A percentile compares a stretch with the other conserved stretches of the same genome.
Evolutionary conservation across 2,329 filamentous ascomycete species (phyloP).

Genomic region (Huntiella savannae): DNA sequence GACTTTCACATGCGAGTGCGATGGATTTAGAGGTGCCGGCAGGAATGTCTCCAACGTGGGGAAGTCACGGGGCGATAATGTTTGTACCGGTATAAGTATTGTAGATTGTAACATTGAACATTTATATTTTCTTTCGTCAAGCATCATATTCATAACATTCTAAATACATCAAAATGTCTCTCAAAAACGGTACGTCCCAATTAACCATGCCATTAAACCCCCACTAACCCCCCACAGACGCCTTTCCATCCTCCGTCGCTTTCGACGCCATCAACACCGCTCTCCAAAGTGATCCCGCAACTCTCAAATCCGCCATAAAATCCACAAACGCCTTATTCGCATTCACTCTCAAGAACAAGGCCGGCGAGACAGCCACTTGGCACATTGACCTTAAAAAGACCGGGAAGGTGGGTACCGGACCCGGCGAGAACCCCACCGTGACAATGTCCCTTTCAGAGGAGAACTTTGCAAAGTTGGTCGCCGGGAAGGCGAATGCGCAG

Average conservation of each 20-base stretch:
- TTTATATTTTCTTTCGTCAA: too few relatives aligned
- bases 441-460: constrained; percentile 69
- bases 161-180: constrained; percentile 1
- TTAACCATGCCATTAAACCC: too few relatives aligned
- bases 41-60: too few relatives aligned
- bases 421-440: constrained; percentile 67
- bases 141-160: too few relatives aligned
- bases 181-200: constrained; percentile 8
- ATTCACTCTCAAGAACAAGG: constrained; percentile 79
- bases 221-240: constrained; percentile 28
- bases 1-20: too few relatives aligned
- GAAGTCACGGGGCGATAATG: too few relatives aligned
- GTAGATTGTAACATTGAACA: too few relatives aligned
- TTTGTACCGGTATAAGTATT: too few relatives aligned
- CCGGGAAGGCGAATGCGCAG: constrained; percentile 85
- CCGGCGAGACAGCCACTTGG: constrained; percentile 69
- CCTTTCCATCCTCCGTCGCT: constrained; percentile 75
- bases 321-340: constrained; percentile 73
- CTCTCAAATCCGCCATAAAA: constrained; percentile 76
- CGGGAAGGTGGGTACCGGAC: constrained; percentile 62
- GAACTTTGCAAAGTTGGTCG: constrained; percentile 68
- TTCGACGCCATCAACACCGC: constrained; percentile 73
- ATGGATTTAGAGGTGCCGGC: too few relatives aligned
- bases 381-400: constrained; percentile 88
- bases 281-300: constrained; percentile 48